Evolutionary conservation across 2,329 filamentous ascomycete genomes (phyloP), one percentile per base, ranked within the genome.

Genomic region (Drechslerella dactyloides): DNA sequence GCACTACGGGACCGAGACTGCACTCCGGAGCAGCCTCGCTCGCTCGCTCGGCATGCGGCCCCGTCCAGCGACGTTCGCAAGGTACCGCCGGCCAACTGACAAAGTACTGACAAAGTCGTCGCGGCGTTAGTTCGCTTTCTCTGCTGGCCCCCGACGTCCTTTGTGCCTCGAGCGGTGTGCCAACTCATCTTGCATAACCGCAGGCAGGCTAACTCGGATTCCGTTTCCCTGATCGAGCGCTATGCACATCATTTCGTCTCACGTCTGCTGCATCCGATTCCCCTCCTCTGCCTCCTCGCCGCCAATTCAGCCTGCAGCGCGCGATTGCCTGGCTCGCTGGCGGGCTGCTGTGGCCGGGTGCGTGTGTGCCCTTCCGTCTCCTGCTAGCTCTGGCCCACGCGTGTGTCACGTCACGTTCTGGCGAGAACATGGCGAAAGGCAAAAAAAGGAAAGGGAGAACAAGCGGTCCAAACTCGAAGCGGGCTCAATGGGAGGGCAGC

Each of bases 141-240:
- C 40, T 44, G 7, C 10, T 44, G 40, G 13, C 17, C 40, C 6
- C 6, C 33, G 13, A 13, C 13, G 33, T 13, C 7, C 37, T 13
- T 17, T 42, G 37, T 42, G 56, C 27, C 57, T 61, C 53, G 42
- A 69, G 53, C 23, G 54, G 40, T 62, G 54, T 72, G 68, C 68
- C 68, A 72, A 72, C 68, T 72, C 68, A 72, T 56, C 68, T 59
- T 72, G 68, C 68, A 72, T 72, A 72, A 72, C 68, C 68, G 68
- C 55, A 65, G 50, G 57, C 68, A 61, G 63, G 59, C 54, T 52
- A 37, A 48, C 40, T 46, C 58, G 40, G 58, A 52, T 35, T 56
- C 21, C 55, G 54, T 44, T 69, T 61, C 64, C 64, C 64, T 69
- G 64, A 61, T 58, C 57, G 56, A 69, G 65, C 65, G 58, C 65